Conservation (phyloP, 2,329 filamentous ascomycete species). For the Epichloe brachyelytri region DNA sequence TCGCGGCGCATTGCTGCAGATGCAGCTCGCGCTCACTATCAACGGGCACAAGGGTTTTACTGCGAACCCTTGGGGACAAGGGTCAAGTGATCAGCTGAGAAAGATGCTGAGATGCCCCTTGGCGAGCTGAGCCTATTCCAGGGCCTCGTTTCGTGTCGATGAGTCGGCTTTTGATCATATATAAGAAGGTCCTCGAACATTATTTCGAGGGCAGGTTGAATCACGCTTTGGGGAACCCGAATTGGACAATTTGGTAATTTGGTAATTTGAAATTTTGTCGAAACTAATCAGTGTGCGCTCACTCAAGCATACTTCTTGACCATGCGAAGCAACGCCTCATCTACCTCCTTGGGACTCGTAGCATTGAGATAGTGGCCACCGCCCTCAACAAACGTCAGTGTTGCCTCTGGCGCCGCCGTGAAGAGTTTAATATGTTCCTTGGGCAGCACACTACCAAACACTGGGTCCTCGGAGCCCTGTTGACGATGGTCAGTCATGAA, state of each 20-base stretch:
- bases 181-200: background rate
- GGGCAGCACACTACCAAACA: conserved; percentile 27
- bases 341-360: conserved; percentile 32
- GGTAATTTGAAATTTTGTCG: background rate
- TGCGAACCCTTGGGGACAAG: no score
- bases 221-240: no score
- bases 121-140: no score
- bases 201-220: background rate
- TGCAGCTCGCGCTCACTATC: background rate
- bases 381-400: conserved; percentile 28
- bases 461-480: conserved; percentile 32
- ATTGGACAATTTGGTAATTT: background rate
- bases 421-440: conserved; percentile 39
- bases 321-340: conserved; percentile 31
- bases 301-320: conserved; percentile 19
- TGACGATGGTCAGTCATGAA: background rate
- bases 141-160: no score
- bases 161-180: no score
- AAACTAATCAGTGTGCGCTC: background rate
- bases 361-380: conserved; percentile 37
- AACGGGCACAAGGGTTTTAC: background rate
- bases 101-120: no score
- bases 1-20: background rate
- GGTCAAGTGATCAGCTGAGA: no score
- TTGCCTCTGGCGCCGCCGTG: conserved; percentile 30